Evolutionary conservation across 2,329 filamentous ascomycete genomes (phyloP).

Genomic region (Xylariaceae sp.): DNA sequence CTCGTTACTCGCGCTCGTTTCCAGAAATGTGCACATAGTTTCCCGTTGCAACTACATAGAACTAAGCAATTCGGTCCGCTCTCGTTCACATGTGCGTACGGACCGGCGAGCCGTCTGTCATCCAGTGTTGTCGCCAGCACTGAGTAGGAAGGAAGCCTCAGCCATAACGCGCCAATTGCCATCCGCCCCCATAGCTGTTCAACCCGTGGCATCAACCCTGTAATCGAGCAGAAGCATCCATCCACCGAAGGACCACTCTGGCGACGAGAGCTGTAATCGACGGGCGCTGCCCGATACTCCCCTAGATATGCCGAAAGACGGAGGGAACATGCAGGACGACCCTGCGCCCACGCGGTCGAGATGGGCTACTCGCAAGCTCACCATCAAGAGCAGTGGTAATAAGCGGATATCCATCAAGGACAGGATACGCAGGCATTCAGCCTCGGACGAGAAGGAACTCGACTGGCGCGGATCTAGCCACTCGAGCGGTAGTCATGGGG

Average conservation of each 20-base stretch:
- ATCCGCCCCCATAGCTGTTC: not conserved
- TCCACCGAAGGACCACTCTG: conserved; percentile 36
- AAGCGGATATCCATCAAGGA: conserved; percentile 82
- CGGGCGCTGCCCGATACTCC: conserved; percentile 40
- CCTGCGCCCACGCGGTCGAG: conserved; percentile 69
- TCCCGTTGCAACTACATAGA: not conserved
- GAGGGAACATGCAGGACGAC: conserved; percentile 32
- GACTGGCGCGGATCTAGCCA: conserved; percentile 33
- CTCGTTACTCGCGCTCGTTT: conserved; percentile 7
- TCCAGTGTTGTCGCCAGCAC: conserved; percentile 5
- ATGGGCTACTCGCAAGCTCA: conserved; percentile 93
- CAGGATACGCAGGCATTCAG: conserved; percentile 59
- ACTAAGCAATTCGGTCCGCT: conserved; percentile 1
- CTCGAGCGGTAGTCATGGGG: conserved; percentile 31
- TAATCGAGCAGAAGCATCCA: conserved; percentile 11
- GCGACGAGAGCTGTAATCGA: conserved; percentile 38
- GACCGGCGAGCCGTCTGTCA: not conserved
- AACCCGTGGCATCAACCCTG: not conserved
- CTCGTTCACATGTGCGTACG: conserved; percentile 7
- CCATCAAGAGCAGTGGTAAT: conserved; percentile 64
- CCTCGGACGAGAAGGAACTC: conserved; percentile 65
- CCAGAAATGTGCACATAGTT: conserved; percentile 5
- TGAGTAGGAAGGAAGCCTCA: not conserved
- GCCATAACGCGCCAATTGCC: conserved; percentile 4
- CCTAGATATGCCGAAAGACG: conserved; percentile 35